Percentiles rank a stretch among this genome's conserved stretches.
Evolutionary conservation across 331 rosid genomes (phyloP).

Genomic region (Prunus yedoensis): DNA sequence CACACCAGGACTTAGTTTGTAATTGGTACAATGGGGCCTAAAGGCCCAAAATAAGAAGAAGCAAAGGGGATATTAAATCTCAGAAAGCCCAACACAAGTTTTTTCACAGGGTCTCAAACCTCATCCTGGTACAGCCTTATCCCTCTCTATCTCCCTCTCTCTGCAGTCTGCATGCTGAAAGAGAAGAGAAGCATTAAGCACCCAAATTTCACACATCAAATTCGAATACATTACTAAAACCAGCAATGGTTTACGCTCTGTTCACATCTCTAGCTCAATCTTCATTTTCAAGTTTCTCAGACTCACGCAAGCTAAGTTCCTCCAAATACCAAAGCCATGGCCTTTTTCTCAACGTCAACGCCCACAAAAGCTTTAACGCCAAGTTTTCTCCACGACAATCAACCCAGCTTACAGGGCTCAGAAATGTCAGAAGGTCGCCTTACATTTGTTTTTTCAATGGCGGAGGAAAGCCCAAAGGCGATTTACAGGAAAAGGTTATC

Average conservation of each 20-base stretch:
- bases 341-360: slow-evolving; percentile 34
- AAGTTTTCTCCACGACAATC: background rate
- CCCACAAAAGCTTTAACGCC: slow-evolving; percentile 17
- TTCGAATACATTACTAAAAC: background rate
- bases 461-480: slow-evolving; percentile 43
- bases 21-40: no score
- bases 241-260: slow-evolving; percentile 40
- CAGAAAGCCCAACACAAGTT: background rate
- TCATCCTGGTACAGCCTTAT: slow-evolving; percentile 8
- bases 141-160: background rate
- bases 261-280: slow-evolving; percentile 45
- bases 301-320: slow-evolving; percentile 32
- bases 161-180: background rate
- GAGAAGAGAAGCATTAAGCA: background rate
- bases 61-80: no score
- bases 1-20: no score
- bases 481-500: slow-evolving; percentile 45
- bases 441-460: slow-evolving; percentile 56
- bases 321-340: slow-evolving; percentile 32
- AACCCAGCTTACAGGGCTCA: slow-evolving; percentile 11
- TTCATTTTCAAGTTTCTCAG: slow-evolving; percentile 31
- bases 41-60: no score
- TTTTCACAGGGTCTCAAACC: background rate
- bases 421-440: slow-evolving; percentile 17
- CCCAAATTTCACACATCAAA: background rate